Conservation (phyloP, 305 asterid species). For the Fraxinus latifolia region DNA sequence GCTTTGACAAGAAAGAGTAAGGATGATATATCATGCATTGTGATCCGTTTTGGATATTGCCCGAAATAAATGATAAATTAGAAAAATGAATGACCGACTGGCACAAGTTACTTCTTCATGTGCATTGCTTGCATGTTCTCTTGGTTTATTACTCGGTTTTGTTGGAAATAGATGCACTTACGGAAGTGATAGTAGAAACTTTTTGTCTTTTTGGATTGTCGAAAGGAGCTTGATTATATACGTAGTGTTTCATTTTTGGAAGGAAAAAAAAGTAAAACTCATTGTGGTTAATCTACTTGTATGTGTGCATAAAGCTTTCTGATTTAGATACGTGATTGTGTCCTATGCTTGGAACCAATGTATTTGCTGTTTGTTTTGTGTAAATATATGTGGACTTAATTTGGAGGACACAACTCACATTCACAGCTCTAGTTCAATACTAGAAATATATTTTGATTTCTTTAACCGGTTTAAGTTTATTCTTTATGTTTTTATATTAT, state of each 20-base stretch:
- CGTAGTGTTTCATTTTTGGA: not conserved
- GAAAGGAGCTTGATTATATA: not conserved
- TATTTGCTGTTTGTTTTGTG: not conserved
- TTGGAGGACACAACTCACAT: not conserved
- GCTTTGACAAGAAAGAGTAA: conserved; percentile 76
- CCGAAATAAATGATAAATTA: not conserved
- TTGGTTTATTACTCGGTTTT: not conserved
- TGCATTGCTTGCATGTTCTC: not conserved
- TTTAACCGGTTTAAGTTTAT: not conserved
- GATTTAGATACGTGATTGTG: not conserved
- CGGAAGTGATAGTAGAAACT: not conserved
- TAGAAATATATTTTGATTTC: not conserved
- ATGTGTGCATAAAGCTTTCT: not conserved
- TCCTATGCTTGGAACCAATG: not conserved
- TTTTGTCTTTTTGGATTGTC: not conserved
- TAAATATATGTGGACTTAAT: not conserved
- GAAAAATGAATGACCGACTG: not conserved
- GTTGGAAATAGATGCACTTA: not conserved
- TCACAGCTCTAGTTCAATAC: not conserved
- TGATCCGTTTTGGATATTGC: conserved; percentile 63
- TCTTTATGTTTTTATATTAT: not conserved
- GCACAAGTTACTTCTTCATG: not conserved
- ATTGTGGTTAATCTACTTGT: not conserved
- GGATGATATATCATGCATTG: conserved; percentile 87
- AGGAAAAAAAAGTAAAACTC: not conserved